These are phyloP conservation scores for Solanum corneliomulleri DNA, from an alignment of 257 asterid genomes.

Conservation along the genomic window DNA sequence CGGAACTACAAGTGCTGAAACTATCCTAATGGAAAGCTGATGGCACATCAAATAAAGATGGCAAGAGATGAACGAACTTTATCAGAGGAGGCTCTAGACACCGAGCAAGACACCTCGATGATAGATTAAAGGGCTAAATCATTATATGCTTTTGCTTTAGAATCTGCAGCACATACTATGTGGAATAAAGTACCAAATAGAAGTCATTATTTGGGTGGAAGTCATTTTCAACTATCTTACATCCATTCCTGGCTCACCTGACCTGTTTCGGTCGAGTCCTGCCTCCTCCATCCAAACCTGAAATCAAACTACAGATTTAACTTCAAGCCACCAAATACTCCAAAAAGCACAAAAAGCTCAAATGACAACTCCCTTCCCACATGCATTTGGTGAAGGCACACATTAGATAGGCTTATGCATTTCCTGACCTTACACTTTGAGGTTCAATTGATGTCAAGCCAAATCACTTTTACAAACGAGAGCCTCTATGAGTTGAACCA, in stretches of 20 bases:
- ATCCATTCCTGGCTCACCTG: background rate
- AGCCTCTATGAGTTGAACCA: background rate
- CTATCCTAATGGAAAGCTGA: background rate
- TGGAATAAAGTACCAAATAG: background rate
- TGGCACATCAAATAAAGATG: background rate
- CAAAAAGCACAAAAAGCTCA: background rate
- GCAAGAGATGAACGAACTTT: background rate
- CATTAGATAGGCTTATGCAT: background rate
- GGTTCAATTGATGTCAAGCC: background rate
- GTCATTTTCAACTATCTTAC: background rate
- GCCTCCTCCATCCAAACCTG: background rate
- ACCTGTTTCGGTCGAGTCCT: background rate
- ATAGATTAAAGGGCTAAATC: background rate
- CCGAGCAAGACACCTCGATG: background rate
- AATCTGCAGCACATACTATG: background rate
- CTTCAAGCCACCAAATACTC: background rate
- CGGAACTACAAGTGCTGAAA: conserved; percentile 1
- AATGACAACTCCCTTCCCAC: background rate
- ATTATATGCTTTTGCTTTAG: background rate
- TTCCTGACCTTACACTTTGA: background rate
- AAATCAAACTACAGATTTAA: background rate
- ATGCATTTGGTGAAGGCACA: background rate
- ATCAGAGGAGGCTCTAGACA: background rate
- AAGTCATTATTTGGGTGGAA: background rate
- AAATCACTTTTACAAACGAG: background rate